phyloP scores from a whole-genome alignment of 257 asterid genomes.

The Fraxinus excelsior region DNA sequence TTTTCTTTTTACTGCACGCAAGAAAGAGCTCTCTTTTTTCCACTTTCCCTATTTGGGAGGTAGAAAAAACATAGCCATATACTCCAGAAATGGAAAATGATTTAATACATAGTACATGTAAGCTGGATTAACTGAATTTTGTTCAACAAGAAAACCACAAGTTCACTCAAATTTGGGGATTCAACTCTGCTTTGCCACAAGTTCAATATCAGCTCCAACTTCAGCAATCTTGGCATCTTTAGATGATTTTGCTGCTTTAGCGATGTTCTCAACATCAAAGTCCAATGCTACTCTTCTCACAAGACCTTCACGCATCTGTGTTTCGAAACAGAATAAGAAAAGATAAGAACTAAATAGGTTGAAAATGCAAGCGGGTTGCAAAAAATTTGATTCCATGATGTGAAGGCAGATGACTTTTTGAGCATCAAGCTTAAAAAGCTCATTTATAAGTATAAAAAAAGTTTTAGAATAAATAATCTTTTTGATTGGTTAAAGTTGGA shows the following conservation, averaged over 20 bases:
- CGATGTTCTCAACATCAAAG: conserved; percentile 76
- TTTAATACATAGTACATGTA: background rate
- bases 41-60: background rate
- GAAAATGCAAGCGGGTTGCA: background rate
- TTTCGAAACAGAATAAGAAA: conserved; percentile 11
- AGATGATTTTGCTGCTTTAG: conserved; percentile 76
- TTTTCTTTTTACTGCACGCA: background rate
- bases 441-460: background rate
- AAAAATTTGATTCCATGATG: background rate
- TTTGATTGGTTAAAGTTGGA: background rate
- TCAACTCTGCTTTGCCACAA: conserved; percentile 59
- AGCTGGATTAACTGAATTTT: background rate
- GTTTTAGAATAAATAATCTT: background rate
- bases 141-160: background rate
- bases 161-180: conserved; percentile 27
- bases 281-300: conserved; percentile 79
- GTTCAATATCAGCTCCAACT: conserved; percentile 89
- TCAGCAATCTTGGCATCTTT: conserved; percentile 76
- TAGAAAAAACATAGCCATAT: background rate
- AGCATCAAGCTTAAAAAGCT: background rate
- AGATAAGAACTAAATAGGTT: background rate
- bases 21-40: background rate
- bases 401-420: background rate
- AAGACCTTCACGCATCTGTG: conserved; percentile 88
- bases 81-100: background rate